Conservation (phyloP, 2,329 filamentous ascomycete genomes). For the Helminthosporium solani region DNA sequence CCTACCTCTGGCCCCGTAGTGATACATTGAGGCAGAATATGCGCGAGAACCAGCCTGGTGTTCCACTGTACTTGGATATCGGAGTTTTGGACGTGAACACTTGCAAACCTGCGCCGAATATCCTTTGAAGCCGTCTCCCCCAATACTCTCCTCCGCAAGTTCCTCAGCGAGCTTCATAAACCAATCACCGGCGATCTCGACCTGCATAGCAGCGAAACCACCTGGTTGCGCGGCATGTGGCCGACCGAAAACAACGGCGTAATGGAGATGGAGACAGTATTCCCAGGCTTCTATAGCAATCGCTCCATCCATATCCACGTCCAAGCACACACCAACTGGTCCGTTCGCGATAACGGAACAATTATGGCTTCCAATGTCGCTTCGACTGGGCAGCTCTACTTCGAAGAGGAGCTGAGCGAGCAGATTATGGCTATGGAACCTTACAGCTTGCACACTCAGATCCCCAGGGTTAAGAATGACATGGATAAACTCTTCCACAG, state of each 20-base stretch:
- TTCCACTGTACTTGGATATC: constrained; percentile 46
- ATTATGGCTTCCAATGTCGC: constrained; percentile 29
- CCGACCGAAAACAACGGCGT: constrained; percentile 28
- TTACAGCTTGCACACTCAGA: constrained; percentile 36
- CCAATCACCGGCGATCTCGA: constrained; percentile 20
- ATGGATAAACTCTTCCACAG: constrained; percentile 19
- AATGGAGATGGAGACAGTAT: constrained; percentile 27
- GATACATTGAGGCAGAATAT: constrained; percentile 37
- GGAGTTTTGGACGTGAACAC: constrained; percentile 45
- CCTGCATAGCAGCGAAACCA: constrained; percentile 32
- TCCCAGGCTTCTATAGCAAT: constrained; percentile 26
- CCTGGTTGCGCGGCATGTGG: constrained; percentile 32
- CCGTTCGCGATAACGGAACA: constrained; percentile 33
- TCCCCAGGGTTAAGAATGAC: constrained; percentile 41
- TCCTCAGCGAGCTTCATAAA: constrained; percentile 33
- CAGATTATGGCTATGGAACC: constrained; percentile 40
- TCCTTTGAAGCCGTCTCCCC: constrained; percentile 29
- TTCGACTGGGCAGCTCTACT: constrained; percentile 38
- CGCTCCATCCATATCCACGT: constrained; percentile 25
- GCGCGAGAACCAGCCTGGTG: constrained; percentile 37
- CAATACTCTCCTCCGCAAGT: constrained; percentile 10
- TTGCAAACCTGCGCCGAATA: constrained; percentile 42
- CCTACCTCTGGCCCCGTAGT: constrained; percentile 23
- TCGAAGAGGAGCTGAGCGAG: constrained; percentile 29
- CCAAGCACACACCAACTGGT: constrained; percentile 21